Evolutionary conservation across 2,329 filamentous ascomycete genomes (phyloP).

Genomic region (Cladosporium austrohemisphaericum): DNA sequence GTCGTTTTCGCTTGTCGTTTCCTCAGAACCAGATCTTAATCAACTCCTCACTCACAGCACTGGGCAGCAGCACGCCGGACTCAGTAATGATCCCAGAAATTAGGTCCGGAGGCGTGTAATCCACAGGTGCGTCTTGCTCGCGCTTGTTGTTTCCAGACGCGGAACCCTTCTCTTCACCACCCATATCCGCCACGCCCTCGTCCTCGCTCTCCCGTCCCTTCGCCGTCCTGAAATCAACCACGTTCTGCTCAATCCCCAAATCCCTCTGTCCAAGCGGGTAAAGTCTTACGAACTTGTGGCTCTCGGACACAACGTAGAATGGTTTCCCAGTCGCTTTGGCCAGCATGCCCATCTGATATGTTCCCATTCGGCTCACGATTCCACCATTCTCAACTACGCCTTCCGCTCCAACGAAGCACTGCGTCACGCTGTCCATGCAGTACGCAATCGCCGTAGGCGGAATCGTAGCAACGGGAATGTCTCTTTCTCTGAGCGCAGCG

Average conservation of each 20-base stretch:
- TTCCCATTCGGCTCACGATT: slow-evolving; percentile 82
- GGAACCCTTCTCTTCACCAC: too few relatives aligned
- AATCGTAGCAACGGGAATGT: slow-evolving; percentile 80
- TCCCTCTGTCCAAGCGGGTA: slow-evolving; percentile 80
- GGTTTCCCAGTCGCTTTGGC: slow-evolving; percentile 69
- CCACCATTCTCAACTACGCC: slow-evolving; percentile 93
- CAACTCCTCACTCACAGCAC: slow-evolving; percentile 66
- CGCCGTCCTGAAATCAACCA: slow-evolving; percentile 67
- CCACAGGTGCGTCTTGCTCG: slow-evolving; percentile 55
- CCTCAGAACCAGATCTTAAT: slow-evolving; percentile 57
- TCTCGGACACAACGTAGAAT: slow-evolving; percentile 90
- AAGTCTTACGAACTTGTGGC: slow-evolving; percentile 90
- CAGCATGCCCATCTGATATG: slow-evolving; percentile 79
- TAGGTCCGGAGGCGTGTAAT: slow-evolving; percentile 62
- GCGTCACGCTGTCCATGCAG: slow-evolving; percentile 69
- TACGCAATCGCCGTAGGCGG: slow-evolving; percentile 73
- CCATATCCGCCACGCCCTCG: slow-evolving; percentile 31
- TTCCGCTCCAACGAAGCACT: slow-evolving; percentile 66
- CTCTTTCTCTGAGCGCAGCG: slow-evolving; percentile 63
- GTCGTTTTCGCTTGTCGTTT: neutral
- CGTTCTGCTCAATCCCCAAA: slow-evolving; percentile 72
- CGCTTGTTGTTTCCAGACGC: too few relatives aligned
- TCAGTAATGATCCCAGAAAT: slow-evolving; percentile 74
- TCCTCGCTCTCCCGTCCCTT: slow-evolving; percentile 27
- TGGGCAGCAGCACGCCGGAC: slow-evolving; percentile 66